Evolutionary conservation across 176 grass and related monocot genomes (phyloP).

Genomic region (Canna indica): DNA sequence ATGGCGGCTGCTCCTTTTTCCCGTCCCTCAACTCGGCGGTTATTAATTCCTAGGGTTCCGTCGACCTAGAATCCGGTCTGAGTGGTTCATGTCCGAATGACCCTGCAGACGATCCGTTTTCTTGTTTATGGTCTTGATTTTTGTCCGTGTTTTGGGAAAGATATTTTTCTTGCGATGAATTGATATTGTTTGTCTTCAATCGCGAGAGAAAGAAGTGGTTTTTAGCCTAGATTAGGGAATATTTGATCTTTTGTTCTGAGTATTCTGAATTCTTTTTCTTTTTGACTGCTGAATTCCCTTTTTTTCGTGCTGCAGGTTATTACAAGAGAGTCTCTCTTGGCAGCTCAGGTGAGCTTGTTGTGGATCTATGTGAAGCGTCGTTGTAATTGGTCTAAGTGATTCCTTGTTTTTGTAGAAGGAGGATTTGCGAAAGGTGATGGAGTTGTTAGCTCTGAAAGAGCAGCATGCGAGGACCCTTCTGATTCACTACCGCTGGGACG

Average conservation of each 20-base stretch:
- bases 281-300: slow-evolving; percentile 8
- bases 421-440: slow-evolving; percentile 91
- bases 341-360: slow-evolving; percentile 52
- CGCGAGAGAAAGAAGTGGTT: background rate
- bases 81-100: background rate
- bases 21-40: background rate
- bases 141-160: background rate
- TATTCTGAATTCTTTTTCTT: background rate
- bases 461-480: slow-evolving; percentile 86
- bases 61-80: background rate
- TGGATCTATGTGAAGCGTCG: background rate
- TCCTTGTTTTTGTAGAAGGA: slow-evolving; percentile 39
- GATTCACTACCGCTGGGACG: slow-evolving; percentile 90
- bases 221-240: background rate
- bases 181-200: background rate
- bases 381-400: background rate
- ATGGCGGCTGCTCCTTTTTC: slow-evolving; percentile 11
- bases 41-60: background rate
- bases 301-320: slow-evolving; percentile 60
- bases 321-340: slow-evolving; percentile 76
- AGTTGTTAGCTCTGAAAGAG: slow-evolving; percentile 65
- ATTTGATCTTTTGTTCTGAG: background rate
- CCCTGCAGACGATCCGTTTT: background rate
- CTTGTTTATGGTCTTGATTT: background rate
- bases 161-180: background rate